Conservation (phyloP, 108 stramenopile species). For the Chaetoceros muelleri region DNA sequence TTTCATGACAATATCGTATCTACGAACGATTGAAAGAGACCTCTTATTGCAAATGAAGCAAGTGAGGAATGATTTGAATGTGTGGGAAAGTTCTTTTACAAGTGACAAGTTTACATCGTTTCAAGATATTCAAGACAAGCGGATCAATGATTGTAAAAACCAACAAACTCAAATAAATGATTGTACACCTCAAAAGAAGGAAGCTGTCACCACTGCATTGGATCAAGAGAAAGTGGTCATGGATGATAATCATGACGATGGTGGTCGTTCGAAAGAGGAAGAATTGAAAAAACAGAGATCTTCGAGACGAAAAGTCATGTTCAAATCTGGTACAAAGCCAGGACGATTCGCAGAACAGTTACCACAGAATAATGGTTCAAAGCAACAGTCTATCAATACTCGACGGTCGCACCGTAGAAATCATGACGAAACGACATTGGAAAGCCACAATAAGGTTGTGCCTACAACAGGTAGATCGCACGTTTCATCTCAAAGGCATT, state of each 20-base stretch:
- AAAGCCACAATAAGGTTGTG: background rate
- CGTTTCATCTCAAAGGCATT: background rate
- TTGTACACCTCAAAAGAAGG: background rate
- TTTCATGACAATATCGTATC: background rate
- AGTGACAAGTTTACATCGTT: background rate
- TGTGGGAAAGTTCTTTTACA: background rate
- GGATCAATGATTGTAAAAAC: no score
- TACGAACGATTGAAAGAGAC: background rate
- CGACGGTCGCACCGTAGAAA: no score
- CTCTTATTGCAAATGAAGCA: background rate
- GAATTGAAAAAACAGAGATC: background rate
- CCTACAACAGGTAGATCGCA: no score
- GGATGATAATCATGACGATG: background rate
- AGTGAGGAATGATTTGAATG: background rate
- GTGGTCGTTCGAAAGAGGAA: background rate
- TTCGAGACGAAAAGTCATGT: background rate
- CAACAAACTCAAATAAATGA: background rate
- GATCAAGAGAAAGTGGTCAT: background rate
- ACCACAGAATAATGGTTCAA: background rate
- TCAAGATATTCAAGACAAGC: background rate
- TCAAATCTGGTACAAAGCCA: background rate
- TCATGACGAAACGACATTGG: no score
- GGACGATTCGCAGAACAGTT: background rate
- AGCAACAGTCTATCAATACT: no score
- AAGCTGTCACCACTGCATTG: background rate